phyloP scores from a whole-genome alignment of 768 basidiomycete species.

The Filobasidium floriforme region DNA sequence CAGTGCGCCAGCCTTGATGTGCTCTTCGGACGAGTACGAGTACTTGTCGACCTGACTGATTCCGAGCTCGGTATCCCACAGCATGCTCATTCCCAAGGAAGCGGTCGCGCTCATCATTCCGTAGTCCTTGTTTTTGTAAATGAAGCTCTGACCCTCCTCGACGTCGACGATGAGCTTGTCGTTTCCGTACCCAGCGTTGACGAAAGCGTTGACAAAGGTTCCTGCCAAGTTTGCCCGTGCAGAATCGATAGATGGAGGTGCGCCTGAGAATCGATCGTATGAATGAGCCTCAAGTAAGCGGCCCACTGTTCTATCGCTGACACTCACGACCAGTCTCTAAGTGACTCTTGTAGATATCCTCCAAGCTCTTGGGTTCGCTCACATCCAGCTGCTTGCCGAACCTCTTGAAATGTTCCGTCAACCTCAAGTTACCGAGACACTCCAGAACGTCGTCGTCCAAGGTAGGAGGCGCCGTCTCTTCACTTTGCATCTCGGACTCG shows the following conservation, averaged over 20 bases:
- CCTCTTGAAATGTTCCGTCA: conserved; percentile 74
- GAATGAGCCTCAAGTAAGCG: neutral
- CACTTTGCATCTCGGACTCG: conserved; percentile 7
- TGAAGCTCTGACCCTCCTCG: conserved; percentile 93
- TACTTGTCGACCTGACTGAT: conserved; percentile 94
- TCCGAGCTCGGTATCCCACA: conserved; percentile 95
- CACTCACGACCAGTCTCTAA: conserved; percentile 76
- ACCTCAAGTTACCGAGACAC: conserved; percentile 73
- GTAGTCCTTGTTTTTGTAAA: conserved; percentile 99
- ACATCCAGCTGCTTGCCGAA: conserved; percentile 94
- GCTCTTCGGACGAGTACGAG: conserved; percentile 89
- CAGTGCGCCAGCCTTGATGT: conserved; percentile 94
- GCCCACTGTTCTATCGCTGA: neutral
- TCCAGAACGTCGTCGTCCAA: conserved; percentile 74
- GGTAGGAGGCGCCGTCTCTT: conserved; percentile 51
- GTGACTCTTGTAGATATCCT: conserved; percentile 96
- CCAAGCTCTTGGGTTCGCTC: conserved; percentile 76
- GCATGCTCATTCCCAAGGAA: conserved; percentile 78
- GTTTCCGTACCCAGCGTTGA: conserved; percentile 96
- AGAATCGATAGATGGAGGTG: conserved; percentile 75
- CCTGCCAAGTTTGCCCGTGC: conserved; percentile 90
- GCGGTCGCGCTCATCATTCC: conserved; percentile 97
- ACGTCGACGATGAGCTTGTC: conserved; percentile 97
- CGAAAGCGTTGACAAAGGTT: conserved; percentile 97
- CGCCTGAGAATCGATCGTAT: conserved; percentile 47